phyloP scores from a whole-genome alignment of 768 basidiomycete genomes.

The Termitomyces sp. region DNA sequence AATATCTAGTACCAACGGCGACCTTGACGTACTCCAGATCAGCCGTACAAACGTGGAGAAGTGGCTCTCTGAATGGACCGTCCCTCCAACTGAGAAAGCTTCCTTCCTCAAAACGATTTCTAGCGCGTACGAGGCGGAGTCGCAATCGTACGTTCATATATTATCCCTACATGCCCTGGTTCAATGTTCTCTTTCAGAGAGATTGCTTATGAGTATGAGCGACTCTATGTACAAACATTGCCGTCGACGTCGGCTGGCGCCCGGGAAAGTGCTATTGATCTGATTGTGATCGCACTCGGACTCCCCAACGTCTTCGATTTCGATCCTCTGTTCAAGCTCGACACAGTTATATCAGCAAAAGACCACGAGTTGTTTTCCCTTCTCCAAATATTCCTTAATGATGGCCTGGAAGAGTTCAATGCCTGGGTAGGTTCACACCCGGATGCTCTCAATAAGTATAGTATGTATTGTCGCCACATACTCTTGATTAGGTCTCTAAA shows the following conservation, averaged over 20 bases:
- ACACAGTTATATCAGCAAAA: slow-evolving; percentile 59
- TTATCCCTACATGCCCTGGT: not conserved
- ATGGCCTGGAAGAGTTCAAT: slow-evolving; percentile 55
- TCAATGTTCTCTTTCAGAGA: slow-evolving; percentile 29
- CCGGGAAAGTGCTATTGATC: slow-evolving; percentile 48
- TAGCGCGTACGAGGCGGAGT: slow-evolving; percentile 50
- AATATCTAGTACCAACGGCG: slow-evolving; percentile 52
- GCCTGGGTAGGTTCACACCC: slow-evolving; percentile 53
- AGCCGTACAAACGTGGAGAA: slow-evolving; percentile 58
- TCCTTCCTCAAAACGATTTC: slow-evolving; percentile 61
- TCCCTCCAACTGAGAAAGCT: slow-evolving; percentile 56
- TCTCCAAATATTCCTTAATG: slow-evolving; percentile 68
- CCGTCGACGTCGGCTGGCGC: slow-evolving; percentile 47
- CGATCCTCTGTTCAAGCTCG: slow-evolving; percentile 72
- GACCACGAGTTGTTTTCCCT: slow-evolving; percentile 69
- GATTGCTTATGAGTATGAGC: slow-evolving; percentile 57
- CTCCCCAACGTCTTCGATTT: slow-evolving; percentile 72
- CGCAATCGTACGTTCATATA: slow-evolving; percentile 45
- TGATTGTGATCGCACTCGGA: slow-evolving; percentile 60
- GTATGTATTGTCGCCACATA: slow-evolving; percentile 33
- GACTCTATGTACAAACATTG: slow-evolving; percentile 57
- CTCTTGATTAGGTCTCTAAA: slow-evolving; percentile 3
- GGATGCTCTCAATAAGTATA: slow-evolving; percentile 44
- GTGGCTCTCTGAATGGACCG: slow-evolving; percentile 75
- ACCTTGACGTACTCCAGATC: slow-evolving; percentile 57